These are phyloP conservation scores for Triticum dicoccoides DNA, from an alignment of 176 grass and related monocot genomes.

Conservation along the genomic window DNA sequence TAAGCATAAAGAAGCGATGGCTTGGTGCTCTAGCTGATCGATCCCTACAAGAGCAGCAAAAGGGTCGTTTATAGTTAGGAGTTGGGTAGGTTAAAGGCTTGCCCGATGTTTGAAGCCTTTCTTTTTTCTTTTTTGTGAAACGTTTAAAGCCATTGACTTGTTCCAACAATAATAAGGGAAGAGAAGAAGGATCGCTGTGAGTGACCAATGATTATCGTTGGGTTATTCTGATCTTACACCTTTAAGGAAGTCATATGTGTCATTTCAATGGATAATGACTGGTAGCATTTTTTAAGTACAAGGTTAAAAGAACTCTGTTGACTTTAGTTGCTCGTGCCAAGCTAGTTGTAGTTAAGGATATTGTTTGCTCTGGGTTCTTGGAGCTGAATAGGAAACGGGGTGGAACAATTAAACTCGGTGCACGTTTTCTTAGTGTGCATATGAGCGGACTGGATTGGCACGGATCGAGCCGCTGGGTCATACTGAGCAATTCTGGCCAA, in stretches of 20 bases:
- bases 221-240: slow-evolving; percentile 13
- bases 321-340: slow-evolving; percentile 2
- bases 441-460: no score
- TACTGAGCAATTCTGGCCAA: no score
- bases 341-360: no score
- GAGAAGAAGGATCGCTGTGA: background rate
- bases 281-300: background rate
- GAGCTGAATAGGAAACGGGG: no score
- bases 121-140: no score
- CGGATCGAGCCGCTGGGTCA: no score
- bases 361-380: no score
- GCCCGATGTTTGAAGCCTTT: slow-evolving; percentile 34
- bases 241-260: background rate
- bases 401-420: background rate
- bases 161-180: background rate
- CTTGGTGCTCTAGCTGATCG: slow-evolving; percentile 5
- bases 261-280: background rate
- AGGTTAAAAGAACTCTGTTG: slow-evolving; percentile 28
- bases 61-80: slow-evolving; percentile 19
- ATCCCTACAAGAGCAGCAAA: slow-evolving; percentile 15
- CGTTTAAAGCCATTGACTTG: slow-evolving; percentile 20
- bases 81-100: slow-evolving; percentile 31
- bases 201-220: slow-evolving; percentile 27
- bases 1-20: background rate
- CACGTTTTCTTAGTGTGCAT: background rate